phyloP scores from a whole-genome alignment of 2,329 filamentous ascomycete species.

The Sporothrix mexicana region DNA sequence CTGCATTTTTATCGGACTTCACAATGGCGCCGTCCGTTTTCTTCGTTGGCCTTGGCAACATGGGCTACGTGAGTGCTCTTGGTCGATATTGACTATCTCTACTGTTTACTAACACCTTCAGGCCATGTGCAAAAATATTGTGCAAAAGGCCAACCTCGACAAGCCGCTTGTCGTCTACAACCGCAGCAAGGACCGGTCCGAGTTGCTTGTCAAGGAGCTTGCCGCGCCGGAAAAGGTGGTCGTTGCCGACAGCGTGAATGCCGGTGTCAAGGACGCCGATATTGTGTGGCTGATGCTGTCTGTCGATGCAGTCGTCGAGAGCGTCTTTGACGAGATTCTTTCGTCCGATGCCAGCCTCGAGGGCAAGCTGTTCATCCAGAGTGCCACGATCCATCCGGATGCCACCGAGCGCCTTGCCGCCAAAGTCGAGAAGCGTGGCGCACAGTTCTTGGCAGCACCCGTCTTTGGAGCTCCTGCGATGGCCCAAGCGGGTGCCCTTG shows the following conservation, averaged over 20 bases:
- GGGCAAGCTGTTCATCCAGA: constrained; percentile 83
- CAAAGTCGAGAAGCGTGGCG: constrained; percentile 63
- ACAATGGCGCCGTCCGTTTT: constrained; percentile 66
- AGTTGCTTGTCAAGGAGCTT: constrained; percentile 63
- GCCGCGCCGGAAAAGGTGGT: constrained; percentile 67
- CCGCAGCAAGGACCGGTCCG: constrained; percentile 70
- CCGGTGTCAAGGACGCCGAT: constrained; percentile 70
- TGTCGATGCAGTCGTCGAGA: constrained; percentile 82
- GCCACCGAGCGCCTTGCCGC: constrained; percentile 72
- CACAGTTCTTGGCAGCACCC: constrained; percentile 72
- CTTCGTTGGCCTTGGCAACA: constrained; percentile 87
- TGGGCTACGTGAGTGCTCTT: constrained; percentile 68
- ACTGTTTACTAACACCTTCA: constrained; percentile 43
- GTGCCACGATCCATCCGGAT: constrained; percentile 85
- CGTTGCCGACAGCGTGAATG: constrained; percentile 67
- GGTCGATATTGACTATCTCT: neutral
- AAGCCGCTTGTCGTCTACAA: constrained; percentile 81
- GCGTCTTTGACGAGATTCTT: constrained; percentile 67
- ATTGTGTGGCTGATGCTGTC: constrained; percentile 83
- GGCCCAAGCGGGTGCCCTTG: constrained; percentile 72
- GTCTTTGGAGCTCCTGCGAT: constrained; percentile 75
- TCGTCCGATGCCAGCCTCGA: constrained; percentile 63
- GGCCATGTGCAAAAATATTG: constrained; percentile 86
- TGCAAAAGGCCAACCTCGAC: constrained; percentile 74
- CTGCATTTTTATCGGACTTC: neutral